A percentile compares a stretch with the other conserved stretches of the same genome.
These are phyloP conservation scores for Ophiosphaerella herpotricha DNA, from an alignment of 2,329 filamentous ascomycete species.

Conservation along the genomic window DNA sequence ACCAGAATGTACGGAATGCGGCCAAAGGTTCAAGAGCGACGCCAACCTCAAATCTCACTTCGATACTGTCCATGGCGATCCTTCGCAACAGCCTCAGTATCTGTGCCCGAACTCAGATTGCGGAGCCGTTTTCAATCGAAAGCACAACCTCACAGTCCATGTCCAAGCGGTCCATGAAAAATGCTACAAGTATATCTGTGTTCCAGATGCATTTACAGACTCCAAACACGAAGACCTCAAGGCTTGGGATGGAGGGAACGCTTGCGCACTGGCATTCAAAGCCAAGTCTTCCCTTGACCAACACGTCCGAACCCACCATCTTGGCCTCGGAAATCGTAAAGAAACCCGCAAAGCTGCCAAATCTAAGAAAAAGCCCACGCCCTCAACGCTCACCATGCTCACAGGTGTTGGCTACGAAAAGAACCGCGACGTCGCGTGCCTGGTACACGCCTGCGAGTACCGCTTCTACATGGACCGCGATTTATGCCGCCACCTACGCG, in stretches of 20 bases:
- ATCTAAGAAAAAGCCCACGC: slow-evolving; percentile 40
- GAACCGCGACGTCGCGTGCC: slow-evolving; percentile 57
- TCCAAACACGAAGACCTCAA: slow-evolving; percentile 59
- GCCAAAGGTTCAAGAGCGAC: slow-evolving; percentile 65
- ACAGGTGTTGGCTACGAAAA: slow-evolving; percentile 62
- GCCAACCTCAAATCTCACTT: slow-evolving; percentile 66
- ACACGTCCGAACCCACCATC: slow-evolving; percentile 81
- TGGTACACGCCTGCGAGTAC: slow-evolving; percentile 55
- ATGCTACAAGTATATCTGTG: slow-evolving; percentile 76
- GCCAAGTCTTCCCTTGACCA: slow-evolving; percentile 81
- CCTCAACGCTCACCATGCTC: slow-evolving; percentile 50
- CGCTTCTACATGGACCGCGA: slow-evolving; percentile 64
- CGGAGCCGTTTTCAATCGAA: slow-evolving; percentile 76
- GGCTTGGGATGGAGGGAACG: slow-evolving; percentile 67
- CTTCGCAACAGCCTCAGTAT: slow-evolving; percentile 55
- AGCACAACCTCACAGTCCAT: slow-evolving; percentile 82
- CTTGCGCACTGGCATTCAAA: slow-evolving; percentile 75
- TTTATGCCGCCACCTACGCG: slow-evolving; percentile 58
- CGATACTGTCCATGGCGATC: slow-evolving; percentile 68
- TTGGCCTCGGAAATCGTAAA: slow-evolving; percentile 60
- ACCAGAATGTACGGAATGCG: slow-evolving; percentile 75
- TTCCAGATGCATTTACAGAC: slow-evolving; percentile 64
- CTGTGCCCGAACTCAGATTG: slow-evolving; percentile 72
- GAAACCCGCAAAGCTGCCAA: slow-evolving; percentile 42
- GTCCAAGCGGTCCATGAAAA: slow-evolving; percentile 77